A percentile compares a stretch with the other conserved stretches of the same genome.
Evolutionary conservation across 352 stramenopile genomes (phyloP).

Genomic region (Bremia lactucae): DNA sequence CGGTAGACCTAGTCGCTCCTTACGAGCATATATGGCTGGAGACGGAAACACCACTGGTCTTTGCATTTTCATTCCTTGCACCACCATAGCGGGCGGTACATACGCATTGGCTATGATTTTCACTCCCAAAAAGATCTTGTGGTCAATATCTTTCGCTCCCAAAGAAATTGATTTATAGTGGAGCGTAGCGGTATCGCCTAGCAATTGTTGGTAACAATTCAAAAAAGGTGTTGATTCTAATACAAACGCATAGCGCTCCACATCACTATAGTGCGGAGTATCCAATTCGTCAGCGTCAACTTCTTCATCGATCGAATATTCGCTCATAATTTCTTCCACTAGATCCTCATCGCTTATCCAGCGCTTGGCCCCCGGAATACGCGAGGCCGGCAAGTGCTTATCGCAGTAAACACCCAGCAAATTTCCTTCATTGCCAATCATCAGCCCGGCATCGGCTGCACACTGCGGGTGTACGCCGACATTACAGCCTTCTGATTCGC

Average conservation of each 20-base stretch:
- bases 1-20: constrained; percentile 35
- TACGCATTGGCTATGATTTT: constrained; percentile 33
- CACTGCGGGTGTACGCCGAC: constrained; percentile 72
- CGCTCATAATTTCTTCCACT: constrained; percentile 77
- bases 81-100: constrained; percentile 28
- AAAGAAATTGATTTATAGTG: constrained; percentile 15
- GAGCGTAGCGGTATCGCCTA: constrained; percentile 33
- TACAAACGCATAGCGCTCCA: constrained; percentile 58
- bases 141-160: constrained; percentile 14
- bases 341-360: constrained; percentile 80
- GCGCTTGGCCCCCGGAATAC: constrained; percentile 64
- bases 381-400: constrained; percentile 60
- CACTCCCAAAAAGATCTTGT: constrained; percentile 19
- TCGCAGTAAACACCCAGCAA: constrained; percentile 71
- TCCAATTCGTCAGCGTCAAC: constrained; percentile 21
- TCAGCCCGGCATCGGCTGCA: constrained; percentile 62
- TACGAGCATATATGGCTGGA: not conserved
- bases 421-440: constrained; percentile 67
- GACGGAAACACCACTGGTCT: constrained; percentile 40
- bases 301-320: constrained; percentile 48
- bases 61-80: constrained; percentile 33
- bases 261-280: constrained; percentile 19
- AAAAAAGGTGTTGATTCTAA: constrained; percentile 62
- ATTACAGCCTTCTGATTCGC: constrained; percentile 69
- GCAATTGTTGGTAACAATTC: constrained; percentile 33